A percentile compares a stretch with the other conserved stretches of the same genome.
Conservation (phyloP, 306 rosid genomes). For the Rosa multiflora region DNA sequence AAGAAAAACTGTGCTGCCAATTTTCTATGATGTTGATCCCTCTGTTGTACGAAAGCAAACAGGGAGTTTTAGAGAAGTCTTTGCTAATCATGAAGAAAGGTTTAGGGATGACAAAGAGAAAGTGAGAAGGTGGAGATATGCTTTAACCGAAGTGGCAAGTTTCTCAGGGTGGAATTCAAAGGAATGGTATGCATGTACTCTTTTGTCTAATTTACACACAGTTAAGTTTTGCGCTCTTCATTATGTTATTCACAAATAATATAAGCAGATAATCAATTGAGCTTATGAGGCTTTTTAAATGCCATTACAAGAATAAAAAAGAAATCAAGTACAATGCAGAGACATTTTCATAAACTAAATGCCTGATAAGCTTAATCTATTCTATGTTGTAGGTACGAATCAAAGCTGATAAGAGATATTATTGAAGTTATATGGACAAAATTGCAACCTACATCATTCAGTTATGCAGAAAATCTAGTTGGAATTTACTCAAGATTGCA, state of each 20-base stretch:
- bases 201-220: too few species aligned
- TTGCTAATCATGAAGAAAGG: not conserved
- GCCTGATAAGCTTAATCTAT: not conserved
- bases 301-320: too few species aligned
- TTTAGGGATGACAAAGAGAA: not conserved
- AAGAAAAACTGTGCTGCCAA: not conserved
- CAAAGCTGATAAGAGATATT: not conserved
- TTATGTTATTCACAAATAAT: too few species aligned
- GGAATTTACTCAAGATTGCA: not conserved
- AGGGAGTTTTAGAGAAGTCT: not conserved
- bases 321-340: not conserved
- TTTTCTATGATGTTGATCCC: slow-evolving; percentile 3
- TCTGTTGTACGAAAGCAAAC: not conserved
- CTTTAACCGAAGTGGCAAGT: not conserved
- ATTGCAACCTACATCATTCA: not conserved
- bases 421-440: not conserved
- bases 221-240: not conserved
- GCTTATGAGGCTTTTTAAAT: not conserved
- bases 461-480: not conserved
- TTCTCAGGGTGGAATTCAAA: not conserved
- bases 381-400: not conserved
- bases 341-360: too few species aligned
- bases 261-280: not conserved
- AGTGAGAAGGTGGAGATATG: not conserved
- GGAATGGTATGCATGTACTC: not conserved